Evolutionary conservation across 192 early-diverging fungal genomes (phyloP).

Genomic region (Backusella australiensis): DNA sequence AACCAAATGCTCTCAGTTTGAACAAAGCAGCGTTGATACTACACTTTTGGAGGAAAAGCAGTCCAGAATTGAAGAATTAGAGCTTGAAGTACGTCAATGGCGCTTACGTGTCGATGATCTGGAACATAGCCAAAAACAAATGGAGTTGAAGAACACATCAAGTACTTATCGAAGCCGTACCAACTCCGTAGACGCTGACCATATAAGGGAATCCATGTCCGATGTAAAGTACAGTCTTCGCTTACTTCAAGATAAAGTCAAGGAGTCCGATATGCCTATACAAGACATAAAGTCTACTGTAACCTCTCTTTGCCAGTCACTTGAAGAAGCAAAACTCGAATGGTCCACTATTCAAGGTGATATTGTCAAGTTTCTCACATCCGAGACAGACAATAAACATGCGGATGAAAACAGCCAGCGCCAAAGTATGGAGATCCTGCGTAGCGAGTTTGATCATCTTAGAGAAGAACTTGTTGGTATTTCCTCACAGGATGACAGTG

Average conservation of each 20-base stretch:
- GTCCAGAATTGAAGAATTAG: slow-evolving; percentile 8
- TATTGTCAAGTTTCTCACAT: slow-evolving; percentile 23
- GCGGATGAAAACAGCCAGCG: neutral
- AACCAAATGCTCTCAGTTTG: slow-evolving; percentile 19
- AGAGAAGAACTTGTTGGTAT: slow-evolving; percentile 16
- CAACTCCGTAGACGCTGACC: neutral
- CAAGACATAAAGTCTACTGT: slow-evolving; percentile 17
- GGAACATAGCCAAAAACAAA: slow-evolving; percentile 14
- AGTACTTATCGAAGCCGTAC: neutral
- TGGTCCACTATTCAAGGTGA: slow-evolving; percentile 29
- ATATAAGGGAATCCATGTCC: slow-evolving; percentile 5
- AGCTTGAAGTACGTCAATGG: slow-evolving; percentile 13
- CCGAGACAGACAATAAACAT: slow-evolving; percentile 11
- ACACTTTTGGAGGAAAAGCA: neutral
- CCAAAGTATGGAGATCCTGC: slow-evolving; percentile 11
- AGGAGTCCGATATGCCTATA: slow-evolving; percentile 6
- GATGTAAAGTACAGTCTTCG: slow-evolving; percentile 21
- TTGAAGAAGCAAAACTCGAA: slow-evolving; percentile 25
- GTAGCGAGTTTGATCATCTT: slow-evolving; percentile 13
- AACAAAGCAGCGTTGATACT: slow-evolving; percentile 6
- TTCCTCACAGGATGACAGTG: neutral
- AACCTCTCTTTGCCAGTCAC: neutral
- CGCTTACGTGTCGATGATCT: slow-evolving; percentile 9
- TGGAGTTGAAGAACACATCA: neutral
- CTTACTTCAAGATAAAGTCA: slow-evolving; percentile 17